Base-by-base conservation (phyloP, 306 rosid genomes). In the Acacia crassicarpa region DNA sequence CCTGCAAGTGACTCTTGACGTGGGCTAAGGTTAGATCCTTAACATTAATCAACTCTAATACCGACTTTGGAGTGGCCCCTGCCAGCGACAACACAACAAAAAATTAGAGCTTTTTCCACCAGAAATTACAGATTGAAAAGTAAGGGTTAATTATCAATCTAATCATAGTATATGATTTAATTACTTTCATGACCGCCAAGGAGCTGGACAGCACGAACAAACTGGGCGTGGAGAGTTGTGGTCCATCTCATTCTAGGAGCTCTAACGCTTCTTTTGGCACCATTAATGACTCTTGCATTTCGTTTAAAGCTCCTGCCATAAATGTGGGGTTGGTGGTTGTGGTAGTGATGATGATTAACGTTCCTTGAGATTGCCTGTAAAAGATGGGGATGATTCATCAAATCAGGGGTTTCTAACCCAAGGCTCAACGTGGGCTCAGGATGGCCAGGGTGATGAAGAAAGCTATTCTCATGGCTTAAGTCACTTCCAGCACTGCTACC, bases 211-310 rank as follows among this genome's bases (percentile, higher is more conserved):
- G 94, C 93, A 38, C 93, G 97, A 67, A 94, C 92, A 56, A 94
- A 94, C 87, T 91, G 98, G 46, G 98, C 96, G 81, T 94, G 98
- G 76, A 94, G 98, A 46, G 97, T 94, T 0, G 94, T 84, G 13
- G 97, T 94, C 98, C 98, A 94, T 86, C 97, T 78, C 98, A 94
- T 94, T 84, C 98, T 89, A 5, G 98, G 98, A 88, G 94, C 98
- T 88, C 98, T 86, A 35, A 82, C 66, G 84, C 88, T 92, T 89
- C 93, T 88, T 84, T 75, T 92, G 63, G 83, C 89, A 8, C 87
- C 87, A 13, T 30, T 69, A 32, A 76, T 62, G 67, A 75, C 78
- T 83, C 91, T 86, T 4, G 81, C 33, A 53, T 49, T 90, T 63
- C 96, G 78, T 74, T 92, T 92, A 83, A 92, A 92, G 30, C 87